Conservation (phyloP, 345 rosid genomes). For the Salix udensis region DNA sequence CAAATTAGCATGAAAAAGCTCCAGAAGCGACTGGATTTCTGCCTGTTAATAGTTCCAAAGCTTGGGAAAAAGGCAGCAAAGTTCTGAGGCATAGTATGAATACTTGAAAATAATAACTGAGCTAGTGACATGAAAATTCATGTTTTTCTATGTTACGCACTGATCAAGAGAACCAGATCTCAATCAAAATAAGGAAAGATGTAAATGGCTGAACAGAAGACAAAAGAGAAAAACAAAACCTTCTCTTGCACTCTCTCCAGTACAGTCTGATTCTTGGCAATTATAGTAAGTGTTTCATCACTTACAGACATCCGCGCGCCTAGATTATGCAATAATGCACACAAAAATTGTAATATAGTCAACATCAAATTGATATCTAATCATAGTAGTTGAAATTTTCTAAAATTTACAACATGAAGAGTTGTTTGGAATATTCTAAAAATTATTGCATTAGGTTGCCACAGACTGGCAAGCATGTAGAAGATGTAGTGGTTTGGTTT, state of each 20-base stretch:
- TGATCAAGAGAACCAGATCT: no score
- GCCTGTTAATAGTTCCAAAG: no score
- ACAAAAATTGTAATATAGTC: not conserved
- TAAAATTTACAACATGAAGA: not conserved
- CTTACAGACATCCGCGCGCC: conserved; percentile 78
- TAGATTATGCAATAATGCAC: conserved; percentile 24
- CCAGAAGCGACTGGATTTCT: no score
- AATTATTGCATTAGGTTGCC: not conserved
- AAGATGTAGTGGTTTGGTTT: not conserved
- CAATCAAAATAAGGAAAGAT: no score
- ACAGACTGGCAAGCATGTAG: not conserved
- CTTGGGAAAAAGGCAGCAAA: no score
- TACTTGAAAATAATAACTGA: no score
- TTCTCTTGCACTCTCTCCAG: conserved; percentile 82
- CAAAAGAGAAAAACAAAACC: conserved; percentile 30
- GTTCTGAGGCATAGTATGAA: no score
- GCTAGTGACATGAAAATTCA: no score
- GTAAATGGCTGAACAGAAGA: no score
- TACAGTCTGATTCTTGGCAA: conserved; percentile 68
- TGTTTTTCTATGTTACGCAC: no score
- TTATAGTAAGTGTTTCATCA: conserved; percentile 73
- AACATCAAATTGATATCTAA: not conserved
- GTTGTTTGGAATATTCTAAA: no score
- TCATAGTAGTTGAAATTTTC: not conserved
- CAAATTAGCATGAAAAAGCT: no score